Percentiles rank a stretch among this genome's conserved stretches.
These are phyloP conservation scores for Wallacemonas sp. DNA, from an alignment of 208 protist genomes.

Conservation along the genomic window DNA sequence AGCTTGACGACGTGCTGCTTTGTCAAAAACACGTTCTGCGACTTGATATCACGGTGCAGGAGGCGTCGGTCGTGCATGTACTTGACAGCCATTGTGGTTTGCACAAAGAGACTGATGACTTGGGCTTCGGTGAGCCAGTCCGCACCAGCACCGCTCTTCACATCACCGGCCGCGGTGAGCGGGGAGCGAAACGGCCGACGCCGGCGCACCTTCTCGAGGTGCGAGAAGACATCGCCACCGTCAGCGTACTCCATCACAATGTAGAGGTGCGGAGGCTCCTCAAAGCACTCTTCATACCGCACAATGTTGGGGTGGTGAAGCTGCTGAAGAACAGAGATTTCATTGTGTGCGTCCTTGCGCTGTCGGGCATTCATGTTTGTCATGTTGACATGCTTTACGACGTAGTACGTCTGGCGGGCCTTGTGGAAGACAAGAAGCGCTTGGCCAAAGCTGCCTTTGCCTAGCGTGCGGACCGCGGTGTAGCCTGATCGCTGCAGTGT, in stretches of 20 bases:
- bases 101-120: constrained; percentile 80
- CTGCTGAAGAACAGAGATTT: constrained; percentile 84
- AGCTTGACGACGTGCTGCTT: constrained; percentile 87
- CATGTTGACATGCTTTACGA: constrained; percentile 88
- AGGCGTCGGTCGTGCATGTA: constrained; percentile 91
- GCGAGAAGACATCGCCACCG: constrained; percentile 80
- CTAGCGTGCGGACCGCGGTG: constrained; percentile 59
- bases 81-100: constrained; percentile 85
- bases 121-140: constrained; percentile 59
- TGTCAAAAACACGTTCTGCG: constrained; percentile 92
- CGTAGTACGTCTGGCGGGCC: constrained; percentile 53
- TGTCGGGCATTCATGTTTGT: constrained; percentile 68
- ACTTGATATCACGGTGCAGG: constrained; percentile 93
- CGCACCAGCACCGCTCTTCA: background rate
- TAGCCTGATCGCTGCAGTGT: constrained; percentile 74
- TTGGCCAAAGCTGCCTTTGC: constrained; percentile 87
- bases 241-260: constrained; percentile 94
- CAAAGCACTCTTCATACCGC: constrained; percentile 80
- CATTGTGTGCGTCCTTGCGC: constrained; percentile 77
- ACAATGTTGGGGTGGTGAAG: constrained; percentile 89
- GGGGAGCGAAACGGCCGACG: constrained; percentile 2
- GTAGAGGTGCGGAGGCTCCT: constrained; percentile 81
- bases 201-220: constrained; percentile 34
- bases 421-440: constrained; percentile 80
- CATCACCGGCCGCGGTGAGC: background rate